Percentiles rank a stretch among this genome's conserved stretches.
Conservation (phyloP, 2,329 filamentous ascomycete species). For the Phialophora chinensis region DNA sequence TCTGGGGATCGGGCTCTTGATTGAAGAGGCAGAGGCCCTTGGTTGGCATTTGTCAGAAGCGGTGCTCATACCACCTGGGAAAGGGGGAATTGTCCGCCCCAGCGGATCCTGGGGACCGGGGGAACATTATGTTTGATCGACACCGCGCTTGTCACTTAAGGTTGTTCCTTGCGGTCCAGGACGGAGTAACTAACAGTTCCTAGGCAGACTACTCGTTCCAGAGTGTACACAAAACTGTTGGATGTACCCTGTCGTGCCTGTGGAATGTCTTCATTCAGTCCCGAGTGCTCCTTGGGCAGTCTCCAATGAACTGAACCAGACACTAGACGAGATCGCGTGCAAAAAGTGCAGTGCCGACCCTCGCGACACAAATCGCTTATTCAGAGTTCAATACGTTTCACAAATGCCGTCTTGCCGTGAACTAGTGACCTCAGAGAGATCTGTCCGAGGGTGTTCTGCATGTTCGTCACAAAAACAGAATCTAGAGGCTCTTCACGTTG, state of each 20-base stretch:
- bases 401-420: not conserved
- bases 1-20: not conserved
- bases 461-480: not conserved
- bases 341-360: not conserved
- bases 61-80: conserved; percentile 4
- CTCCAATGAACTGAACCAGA: not conserved
- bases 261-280: not conserved
- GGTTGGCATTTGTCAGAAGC: not conserved
- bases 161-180: not conserved
- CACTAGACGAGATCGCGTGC: too few species aligned
- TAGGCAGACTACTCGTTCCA: not conserved
- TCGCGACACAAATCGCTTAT: not conserved
- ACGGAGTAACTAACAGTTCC: not conserved
- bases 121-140: not conserved
- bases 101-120: not conserved
- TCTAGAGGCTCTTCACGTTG: too few species aligned
- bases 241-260: not conserved
- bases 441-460: not conserved
- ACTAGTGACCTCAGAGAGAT: not conserved
- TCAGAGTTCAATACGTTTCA: not conserved
- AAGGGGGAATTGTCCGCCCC: not conserved
- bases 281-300: not conserved
- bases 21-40: not conserved
- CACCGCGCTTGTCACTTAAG: not conserved
- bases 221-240: not conserved